Evolutionary conservation across 1,284 basidiomycete genomes (phyloP), one percentile per base, ranked within the genome.

Genomic region (Boletus mariae): DNA sequence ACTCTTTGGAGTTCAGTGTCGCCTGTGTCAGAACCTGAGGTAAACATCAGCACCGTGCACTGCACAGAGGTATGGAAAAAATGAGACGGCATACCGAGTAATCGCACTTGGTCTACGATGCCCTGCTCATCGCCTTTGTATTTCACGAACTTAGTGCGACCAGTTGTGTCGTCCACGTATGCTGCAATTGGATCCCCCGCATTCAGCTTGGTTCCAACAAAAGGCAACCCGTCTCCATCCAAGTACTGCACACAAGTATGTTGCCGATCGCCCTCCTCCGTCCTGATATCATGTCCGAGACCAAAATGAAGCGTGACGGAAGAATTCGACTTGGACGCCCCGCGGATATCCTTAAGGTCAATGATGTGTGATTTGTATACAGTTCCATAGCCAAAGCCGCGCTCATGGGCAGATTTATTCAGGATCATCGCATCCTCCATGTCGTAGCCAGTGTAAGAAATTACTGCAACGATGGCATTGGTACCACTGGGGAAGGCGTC

Each of bases 371-470:
- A 89, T 74, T 99, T 99, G 80, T 98, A 99, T 38, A 99, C 85
- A 1, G 94, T 94, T 23, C 97, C 97, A 68, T 99, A 98, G 0
- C 82, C 94, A 69, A 99, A 99, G 0, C 97, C 97, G 42, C 97
- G 88, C 73, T 99, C 97, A 69, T 99, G 94, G 4, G 94, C 90
- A 4, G 94, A 98, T 76, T 99, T 99, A 76, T 99, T 99, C 50
- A 99, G 75, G 62, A 99, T 99, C 97, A 99, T 99, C 57, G 97
- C 97, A 65, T 99, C 97, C 75, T 99, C 97, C 97, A 99, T 99
- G 71, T 99, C 97, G 73, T 99, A 99, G 6, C 97, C 97, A 0
- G 97, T 99, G 72, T 99, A 99, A 0, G 97, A 99, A 62, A 99
- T 98, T 68, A 99, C 97, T 23, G 97, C 97, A 49, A 99, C 97